phyloP scores from a whole-genome alignment of 352 stramenopile genomes.

The Phytophthora quininea region DNA sequence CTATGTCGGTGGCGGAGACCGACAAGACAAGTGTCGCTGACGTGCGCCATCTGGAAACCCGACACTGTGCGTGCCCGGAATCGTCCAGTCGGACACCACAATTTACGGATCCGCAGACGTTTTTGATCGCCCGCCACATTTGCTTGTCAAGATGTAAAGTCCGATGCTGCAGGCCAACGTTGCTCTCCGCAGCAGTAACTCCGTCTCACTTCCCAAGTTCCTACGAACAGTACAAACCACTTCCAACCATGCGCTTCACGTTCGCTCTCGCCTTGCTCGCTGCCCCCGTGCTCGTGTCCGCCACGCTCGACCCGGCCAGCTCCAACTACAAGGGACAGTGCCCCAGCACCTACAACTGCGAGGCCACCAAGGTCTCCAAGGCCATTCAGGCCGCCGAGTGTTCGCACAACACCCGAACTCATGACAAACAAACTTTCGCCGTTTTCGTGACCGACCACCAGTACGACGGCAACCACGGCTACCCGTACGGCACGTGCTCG shows the following conservation, averaged over 20 bases:
- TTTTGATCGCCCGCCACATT: too few relatives aligned
- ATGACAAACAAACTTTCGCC: slow-evolving; percentile 37
- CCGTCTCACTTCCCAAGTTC: slow-evolving; percentile 18
- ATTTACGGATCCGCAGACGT: too few relatives aligned
- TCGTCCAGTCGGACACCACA: too few relatives aligned
- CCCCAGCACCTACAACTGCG: slow-evolving; percentile 27
- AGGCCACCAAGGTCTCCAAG: slow-evolving; percentile 18
- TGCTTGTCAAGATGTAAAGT: too few relatives aligned
- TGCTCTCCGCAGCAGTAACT: background rate
- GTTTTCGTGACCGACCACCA: slow-evolving; percentile 38
- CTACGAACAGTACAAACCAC: slow-evolving; percentile 11
- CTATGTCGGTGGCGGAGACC: too few relatives aligned
- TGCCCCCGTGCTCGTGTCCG: slow-evolving; percentile 28
- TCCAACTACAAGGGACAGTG: slow-evolving; percentile 34
- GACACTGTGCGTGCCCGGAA: too few relatives aligned
- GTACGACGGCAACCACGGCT: slow-evolving; percentile 40
- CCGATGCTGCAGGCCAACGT: too few relatives aligned
- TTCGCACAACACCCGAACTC: slow-evolving; percentile 43
- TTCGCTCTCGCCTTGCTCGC: slow-evolving; percentile 24
- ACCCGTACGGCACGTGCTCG: slow-evolving; percentile 35
- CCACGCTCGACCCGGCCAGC: slow-evolving; percentile 28
- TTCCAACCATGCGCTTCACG: slow-evolving; percentile 28
- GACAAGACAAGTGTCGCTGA: too few relatives aligned
- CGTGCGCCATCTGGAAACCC: too few relatives aligned
- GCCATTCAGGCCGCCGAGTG: slow-evolving; percentile 48